Evolutionary conservation across 2,329 filamentous ascomycete genomes (phyloP).

Genomic region (Fusarium protoensiforme): DNA sequence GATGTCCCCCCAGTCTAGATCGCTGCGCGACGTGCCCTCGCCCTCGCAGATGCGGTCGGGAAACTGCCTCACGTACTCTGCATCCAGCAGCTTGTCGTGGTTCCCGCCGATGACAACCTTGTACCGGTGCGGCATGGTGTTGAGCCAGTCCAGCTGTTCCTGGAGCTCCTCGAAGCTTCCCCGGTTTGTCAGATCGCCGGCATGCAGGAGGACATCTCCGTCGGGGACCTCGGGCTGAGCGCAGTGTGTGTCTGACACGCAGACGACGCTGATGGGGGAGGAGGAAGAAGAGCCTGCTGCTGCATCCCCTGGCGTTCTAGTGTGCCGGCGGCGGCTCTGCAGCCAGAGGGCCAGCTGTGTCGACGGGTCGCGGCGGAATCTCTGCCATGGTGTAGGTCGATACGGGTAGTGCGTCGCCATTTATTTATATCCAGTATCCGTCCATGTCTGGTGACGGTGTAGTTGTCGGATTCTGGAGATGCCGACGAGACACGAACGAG

Average conservation of each 20-base stretch:
- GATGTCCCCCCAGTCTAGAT: slow-evolving; percentile 48
- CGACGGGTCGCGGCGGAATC: slow-evolving; percentile 3
- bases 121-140: slow-evolving; percentile 1
- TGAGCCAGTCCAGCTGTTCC: slow-evolving; percentile 15
- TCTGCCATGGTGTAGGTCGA: slow-evolving; percentile 6
- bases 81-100: slow-evolving; percentile 18
- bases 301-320: background rate
- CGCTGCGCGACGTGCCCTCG: background rate
- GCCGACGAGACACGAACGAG: background rate
- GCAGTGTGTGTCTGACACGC: slow-evolving; percentile 23
- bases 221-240: slow-evolving; percentile 14
- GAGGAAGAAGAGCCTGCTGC: background rate
- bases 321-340: background rate
- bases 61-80: slow-evolving; percentile 1
- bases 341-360: slow-evolving; percentile 10
- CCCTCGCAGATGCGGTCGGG: background rate
- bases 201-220: slow-evolving; percentile 21
- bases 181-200: slow-evolving; percentile 18
- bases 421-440: background rate
- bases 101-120: slow-evolving; percentile 20
- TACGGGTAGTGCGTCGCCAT: background rate
- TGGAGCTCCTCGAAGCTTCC: slow-evolving; percentile 19
- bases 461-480: background rate
- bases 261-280: background rate
- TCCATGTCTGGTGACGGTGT: background rate